Percentiles rank a stretch among this genome's conserved stretches.
Conservation (phyloP, 2,329 filamentous ascomycete species). For the Xylaria sp. region DNA sequence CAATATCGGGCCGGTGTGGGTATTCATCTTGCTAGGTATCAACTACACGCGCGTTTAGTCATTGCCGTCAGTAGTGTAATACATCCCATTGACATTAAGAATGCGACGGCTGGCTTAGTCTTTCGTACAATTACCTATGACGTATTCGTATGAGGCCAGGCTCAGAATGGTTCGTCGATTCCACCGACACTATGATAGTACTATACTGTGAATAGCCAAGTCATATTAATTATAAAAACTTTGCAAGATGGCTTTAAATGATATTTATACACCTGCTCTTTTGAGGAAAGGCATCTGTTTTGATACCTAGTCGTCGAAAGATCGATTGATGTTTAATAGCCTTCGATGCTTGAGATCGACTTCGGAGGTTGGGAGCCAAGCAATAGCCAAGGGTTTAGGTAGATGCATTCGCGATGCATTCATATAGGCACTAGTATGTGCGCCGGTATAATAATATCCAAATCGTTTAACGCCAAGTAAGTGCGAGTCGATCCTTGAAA, state of each 20-base stretch:
- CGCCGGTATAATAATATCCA: not conserved
- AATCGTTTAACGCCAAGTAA: not conserved
- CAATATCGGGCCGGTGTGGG: not conserved
- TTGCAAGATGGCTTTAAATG: not conserved
- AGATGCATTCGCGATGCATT: constrained; percentile 15
- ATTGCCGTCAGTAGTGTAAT: too few species aligned
- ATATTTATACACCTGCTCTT: constrained; percentile 18
- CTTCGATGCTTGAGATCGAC: not conserved
- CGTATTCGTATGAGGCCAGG: too few species aligned
- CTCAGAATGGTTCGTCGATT: not conserved
- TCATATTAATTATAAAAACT: not conserved
- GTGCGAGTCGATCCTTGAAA: constrained; percentile 19
- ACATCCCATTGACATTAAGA: not conserved
- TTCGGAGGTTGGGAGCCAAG: constrained; percentile 30
- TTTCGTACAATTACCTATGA: not conserved
- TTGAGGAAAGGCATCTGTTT: constrained; percentile 16
- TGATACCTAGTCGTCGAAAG: not conserved
- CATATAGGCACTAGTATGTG: not conserved
- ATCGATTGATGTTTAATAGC: constrained; percentile 11
- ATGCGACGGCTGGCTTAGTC: not conserved
- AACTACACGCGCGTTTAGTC: not conserved
- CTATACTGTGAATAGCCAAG: too few species aligned
- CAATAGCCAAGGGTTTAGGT: constrained; percentile 11
- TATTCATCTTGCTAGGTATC: not conserved
- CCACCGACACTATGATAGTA: too few species aligned